phyloP scores from a whole-genome alignment of 2,329 filamentous ascomycete species.

The Myriangium duriaei region DNA sequence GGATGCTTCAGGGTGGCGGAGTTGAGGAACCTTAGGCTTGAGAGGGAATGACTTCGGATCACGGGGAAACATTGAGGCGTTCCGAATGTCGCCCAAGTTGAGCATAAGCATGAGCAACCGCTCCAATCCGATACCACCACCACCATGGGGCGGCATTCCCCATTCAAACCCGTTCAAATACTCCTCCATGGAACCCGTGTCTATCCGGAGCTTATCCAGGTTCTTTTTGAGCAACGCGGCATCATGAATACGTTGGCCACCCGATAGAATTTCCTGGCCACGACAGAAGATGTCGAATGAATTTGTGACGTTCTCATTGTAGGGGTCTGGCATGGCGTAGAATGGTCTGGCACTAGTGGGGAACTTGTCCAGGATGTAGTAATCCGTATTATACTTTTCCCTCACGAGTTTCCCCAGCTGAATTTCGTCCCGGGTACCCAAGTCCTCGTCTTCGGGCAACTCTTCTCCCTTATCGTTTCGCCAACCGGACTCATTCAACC shows the following conservation, averaged over 20 bases:
- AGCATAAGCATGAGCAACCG: slow-evolving; percentile 77
- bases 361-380: slow-evolving; percentile 92
- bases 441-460: slow-evolving; percentile 61
- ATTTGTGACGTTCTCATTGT: slow-evolving; percentile 64
- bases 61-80: slow-evolving; percentile 75
- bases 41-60: slow-evolving; percentile 78
- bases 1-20: slow-evolving; percentile 81
- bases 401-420: slow-evolving; percentile 73
- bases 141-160: slow-evolving; percentile 79
- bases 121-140: slow-evolving; percentile 81
- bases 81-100: slow-evolving; percentile 76
- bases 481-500: slow-evolving; percentile 70
- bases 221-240: slow-evolving; percentile 59
- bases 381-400: slow-evolving; percentile 77
- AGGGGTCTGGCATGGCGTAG: slow-evolving; percentile 75
- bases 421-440: slow-evolving; percentile 77
- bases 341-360: slow-evolving; percentile 74
- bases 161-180: slow-evolving; percentile 82
- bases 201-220: slow-evolving; percentile 63
- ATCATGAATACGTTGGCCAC: slow-evolving; percentile 86
- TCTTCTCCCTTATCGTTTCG: slow-evolving; percentile 62
- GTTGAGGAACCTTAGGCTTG: slow-evolving; percentile 45
- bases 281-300: slow-evolving; percentile 93
- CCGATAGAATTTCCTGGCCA: slow-evolving; percentile 84
- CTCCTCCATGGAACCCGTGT: slow-evolving; percentile 74